Percentiles rank a stretch among this genome's conserved stretches.
phyloP scores from a whole-genome alignment of 768 basidiomycete genomes.

The Termitomyces sp. region DNA sequence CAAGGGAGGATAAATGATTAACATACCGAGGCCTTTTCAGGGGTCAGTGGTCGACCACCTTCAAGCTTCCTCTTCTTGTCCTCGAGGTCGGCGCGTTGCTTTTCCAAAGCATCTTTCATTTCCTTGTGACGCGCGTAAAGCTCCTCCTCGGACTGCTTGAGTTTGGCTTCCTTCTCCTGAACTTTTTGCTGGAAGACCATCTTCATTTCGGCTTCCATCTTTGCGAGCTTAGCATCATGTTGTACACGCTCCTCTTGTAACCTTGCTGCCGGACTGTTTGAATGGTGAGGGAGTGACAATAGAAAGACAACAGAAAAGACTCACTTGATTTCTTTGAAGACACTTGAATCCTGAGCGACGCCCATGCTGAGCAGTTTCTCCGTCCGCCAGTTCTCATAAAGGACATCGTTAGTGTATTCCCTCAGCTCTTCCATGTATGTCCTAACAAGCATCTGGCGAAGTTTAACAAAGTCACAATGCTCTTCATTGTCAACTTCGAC shows the following conservation, averaged over 20 bases:
- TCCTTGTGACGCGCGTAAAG: constrained; percentile 97
- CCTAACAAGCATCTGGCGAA: constrained; percentile 97
- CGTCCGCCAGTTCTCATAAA: constrained; percentile 98
- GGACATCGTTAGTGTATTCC: constrained; percentile 91
- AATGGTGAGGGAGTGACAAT: constrained; percentile 7
- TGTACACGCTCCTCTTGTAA: constrained; percentile 93
- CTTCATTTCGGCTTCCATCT: constrained; percentile 99
- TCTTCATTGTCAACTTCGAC: constrained; percentile 99
- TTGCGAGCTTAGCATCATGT: constrained; percentile 95
- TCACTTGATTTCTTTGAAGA: constrained; percentile 99
- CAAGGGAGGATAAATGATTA: neutral
- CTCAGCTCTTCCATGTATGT: constrained; percentile 99
- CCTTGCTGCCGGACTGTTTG: constrained; percentile 82
- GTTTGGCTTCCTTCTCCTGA: constrained; percentile 97
- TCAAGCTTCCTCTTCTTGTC: constrained; percentile 98
- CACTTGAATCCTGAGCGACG: constrained; percentile 93
- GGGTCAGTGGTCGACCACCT: constrained; percentile 90
- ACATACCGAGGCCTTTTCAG: constrained; percentile 85
- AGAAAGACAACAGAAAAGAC: constrained; percentile 22
- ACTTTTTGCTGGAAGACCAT: constrained; percentile 99
- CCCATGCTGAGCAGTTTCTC: constrained; percentile 97
- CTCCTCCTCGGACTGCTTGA: constrained; percentile 99
- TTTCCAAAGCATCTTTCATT: constrained; percentile 99
- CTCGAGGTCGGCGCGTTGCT: constrained; percentile 91
- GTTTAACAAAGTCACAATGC: constrained; percentile 99